These are phyloP conservation scores for Dothideomycetidae sp. DNA, from an alignment of 2,329 filamentous ascomycete species.

Conservation along the genomic window DNA sequence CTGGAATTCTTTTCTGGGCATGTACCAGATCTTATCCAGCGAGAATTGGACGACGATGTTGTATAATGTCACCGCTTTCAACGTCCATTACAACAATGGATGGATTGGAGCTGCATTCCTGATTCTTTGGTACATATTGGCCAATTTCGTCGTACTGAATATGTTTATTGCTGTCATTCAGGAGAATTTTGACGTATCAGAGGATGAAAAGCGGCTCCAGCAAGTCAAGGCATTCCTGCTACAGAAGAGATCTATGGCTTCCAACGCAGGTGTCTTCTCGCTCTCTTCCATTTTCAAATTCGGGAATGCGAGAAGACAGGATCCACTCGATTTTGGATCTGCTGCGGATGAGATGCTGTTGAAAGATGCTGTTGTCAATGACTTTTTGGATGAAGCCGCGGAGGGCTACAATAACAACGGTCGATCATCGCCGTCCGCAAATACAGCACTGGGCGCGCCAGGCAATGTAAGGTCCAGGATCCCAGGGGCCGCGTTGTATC, in stretches of 20 bases:
- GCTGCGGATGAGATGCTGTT: slow-evolving; percentile 91
- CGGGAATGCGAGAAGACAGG: slow-evolving; percentile 50
- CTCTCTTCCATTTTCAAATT: slow-evolving; percentile 50
- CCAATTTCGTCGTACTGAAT: slow-evolving; percentile 87
- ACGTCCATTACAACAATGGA: slow-evolving; percentile 51
- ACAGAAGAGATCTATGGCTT: slow-evolving; percentile 63
- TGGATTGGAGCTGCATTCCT: slow-evolving; percentile 90
- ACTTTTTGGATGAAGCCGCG: slow-evolving; percentile 66
- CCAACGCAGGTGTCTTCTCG: slow-evolving; percentile 55
- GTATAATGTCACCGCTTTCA: slow-evolving; percentile 64
- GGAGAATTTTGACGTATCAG: slow-evolving; percentile 96
- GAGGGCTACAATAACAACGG: slow-evolving; percentile 26
- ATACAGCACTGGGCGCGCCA: neutral
- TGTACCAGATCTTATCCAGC: slow-evolving; percentile 93
- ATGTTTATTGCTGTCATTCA: slow-evolving; percentile 99
- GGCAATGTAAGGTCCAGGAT: slow-evolving; percentile 5
- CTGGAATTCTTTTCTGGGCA: slow-evolving; percentile 89
- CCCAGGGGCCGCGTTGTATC: slow-evolving; percentile 14
- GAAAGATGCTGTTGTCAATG: slow-evolving; percentile 86
- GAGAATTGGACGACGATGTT: slow-evolving; percentile 89
- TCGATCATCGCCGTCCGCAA: slow-evolving; percentile 3
- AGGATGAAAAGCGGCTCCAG: slow-evolving; percentile 92
- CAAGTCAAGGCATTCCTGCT: slow-evolving; percentile 93
- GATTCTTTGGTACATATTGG: slow-evolving; percentile 88
- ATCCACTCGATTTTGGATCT: slow-evolving; percentile 82